Evolutionary conservation across 495 filamentous ascomycete genomes (phyloP).

Genomic region (Podospora appendiculata): DNA sequence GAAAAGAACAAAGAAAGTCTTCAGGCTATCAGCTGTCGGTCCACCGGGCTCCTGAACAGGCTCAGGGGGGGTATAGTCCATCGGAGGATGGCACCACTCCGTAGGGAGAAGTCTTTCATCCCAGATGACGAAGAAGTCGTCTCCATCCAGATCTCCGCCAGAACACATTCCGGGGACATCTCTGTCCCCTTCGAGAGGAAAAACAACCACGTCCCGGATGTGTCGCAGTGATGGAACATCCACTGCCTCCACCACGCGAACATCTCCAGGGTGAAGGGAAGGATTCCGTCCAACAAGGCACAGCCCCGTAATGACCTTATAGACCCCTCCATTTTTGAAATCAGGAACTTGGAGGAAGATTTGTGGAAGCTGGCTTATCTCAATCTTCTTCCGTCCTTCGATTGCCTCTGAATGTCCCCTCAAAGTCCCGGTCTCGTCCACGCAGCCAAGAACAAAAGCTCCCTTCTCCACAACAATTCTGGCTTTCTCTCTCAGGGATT

Average conservation of each 20-base stretch:
- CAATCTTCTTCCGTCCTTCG: slow-evolving; percentile 22
- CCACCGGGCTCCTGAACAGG: slow-evolving; percentile 42
- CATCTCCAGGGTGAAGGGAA: slow-evolving; percentile 88
- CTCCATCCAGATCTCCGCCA: slow-evolving; percentile 91
- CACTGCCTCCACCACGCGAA: slow-evolving; percentile 81
- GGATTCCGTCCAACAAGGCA: slow-evolving; percentile 89
- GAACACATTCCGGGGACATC: slow-evolving; percentile 91
- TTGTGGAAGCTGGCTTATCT: slow-evolving; percentile 56
- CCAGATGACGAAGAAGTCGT: slow-evolving; percentile 95
- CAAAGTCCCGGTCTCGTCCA: slow-evolving; percentile 74
- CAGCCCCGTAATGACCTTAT: slow-evolving; percentile 63
- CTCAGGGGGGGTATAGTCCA: slow-evolving; percentile 57
- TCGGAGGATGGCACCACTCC: slow-evolving; percentile 63
- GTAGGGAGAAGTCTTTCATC: slow-evolving; percentile 65
- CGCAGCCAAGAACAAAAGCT: slow-evolving; percentile 81
- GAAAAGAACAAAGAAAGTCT: slow-evolving; percentile 79
- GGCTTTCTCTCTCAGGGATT: slow-evolving; percentile 86
- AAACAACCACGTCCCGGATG: slow-evolving; percentile 75
- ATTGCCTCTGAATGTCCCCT: slow-evolving; percentile 47
- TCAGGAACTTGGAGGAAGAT: slow-evolving; percentile 79
- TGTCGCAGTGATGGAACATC: slow-evolving; percentile 65
- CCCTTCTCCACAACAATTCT: slow-evolving; percentile 73
- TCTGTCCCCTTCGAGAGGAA: slow-evolving; percentile 76
- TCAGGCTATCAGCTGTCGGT: slow-evolving; percentile 63
- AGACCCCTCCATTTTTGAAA: slow-evolving; percentile 38